phyloP scores from a whole-genome alignment of 2,329 filamentous ascomycete species.

The Colletotrichum graminicola region DNA sequence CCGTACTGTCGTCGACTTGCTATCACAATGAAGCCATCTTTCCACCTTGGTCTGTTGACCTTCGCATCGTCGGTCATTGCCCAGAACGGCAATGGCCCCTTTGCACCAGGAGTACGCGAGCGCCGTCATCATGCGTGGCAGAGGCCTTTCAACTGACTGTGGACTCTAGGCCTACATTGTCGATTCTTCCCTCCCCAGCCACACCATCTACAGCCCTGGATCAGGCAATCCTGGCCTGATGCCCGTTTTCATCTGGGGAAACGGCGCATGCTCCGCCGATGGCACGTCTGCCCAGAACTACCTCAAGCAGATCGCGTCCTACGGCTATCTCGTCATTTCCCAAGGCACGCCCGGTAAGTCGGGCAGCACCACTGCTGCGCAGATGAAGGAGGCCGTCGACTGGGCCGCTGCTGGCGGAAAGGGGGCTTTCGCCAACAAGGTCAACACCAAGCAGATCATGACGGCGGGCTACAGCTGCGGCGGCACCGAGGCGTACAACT shows the following conservation, averaged over 20 bases:
- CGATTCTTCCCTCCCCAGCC: background rate
- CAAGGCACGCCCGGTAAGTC: constrained; percentile 43
- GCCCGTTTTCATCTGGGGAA: constrained; percentile 49
- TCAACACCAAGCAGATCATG: constrained; percentile 46
- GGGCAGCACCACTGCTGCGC: constrained; percentile 44
- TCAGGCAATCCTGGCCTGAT: constrained; percentile 19
- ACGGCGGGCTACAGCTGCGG: constrained; percentile 49
- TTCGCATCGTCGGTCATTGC: background rate
- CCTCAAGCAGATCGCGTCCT: constrained; percentile 46
- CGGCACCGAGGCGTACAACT: constrained; percentile 48
- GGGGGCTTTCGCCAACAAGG: constrained; percentile 31
- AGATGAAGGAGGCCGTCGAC: constrained; percentile 44
- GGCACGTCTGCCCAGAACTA: constrained; percentile 40
- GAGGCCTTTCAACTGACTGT: background rate
- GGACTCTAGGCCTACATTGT: background rate
- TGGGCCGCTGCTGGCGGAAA: constrained; percentile 41
- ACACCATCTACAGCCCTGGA: background rate
- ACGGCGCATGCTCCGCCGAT: constrained; percentile 47
- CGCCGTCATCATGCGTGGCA: background rate
- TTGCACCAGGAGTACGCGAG: background rate
- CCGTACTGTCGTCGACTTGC: background rate
- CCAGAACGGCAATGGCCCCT: background rate
- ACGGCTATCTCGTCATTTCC: constrained; percentile 47
- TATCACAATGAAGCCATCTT: background rate
- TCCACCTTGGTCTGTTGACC: background rate